A percentile compares a stretch with the other conserved stretches of the same genome.
Conservation (phyloP, 164 flowering plant species). For the Kalanchoe fedtschenkoi region DNA sequence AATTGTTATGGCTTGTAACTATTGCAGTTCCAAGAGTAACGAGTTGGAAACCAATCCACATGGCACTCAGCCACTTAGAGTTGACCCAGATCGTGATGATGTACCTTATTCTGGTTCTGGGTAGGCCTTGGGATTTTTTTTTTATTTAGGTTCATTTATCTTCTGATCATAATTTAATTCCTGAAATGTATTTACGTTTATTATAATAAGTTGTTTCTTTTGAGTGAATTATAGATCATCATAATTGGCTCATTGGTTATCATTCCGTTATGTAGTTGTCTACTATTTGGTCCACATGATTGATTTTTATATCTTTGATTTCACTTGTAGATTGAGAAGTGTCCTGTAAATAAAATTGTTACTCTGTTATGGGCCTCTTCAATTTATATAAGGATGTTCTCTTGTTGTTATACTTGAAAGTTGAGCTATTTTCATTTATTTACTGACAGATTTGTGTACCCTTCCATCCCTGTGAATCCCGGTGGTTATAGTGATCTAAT, state of each 20-base stretch:
- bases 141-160: neutral
- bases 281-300: neutral
- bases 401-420: neutral
- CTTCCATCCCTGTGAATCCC: conserved; percentile 46
- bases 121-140: neutral
- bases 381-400: conserved; percentile 4
- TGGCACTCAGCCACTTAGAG: neutral
- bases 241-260: neutral
- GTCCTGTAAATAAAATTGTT: no score
- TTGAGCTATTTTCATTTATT: conserved; percentile 4
- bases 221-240: neutral
- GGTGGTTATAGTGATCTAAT: conserved; percentile 42
- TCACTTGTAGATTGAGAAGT: no score
- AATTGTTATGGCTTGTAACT: neutral
- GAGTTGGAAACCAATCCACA: neutral
- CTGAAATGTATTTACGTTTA: neutral
- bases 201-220: neutral
- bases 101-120: neutral
- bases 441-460: conserved; percentile 27
- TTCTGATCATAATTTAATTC: neutral
- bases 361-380: neutral
- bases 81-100: neutral
- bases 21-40: neutral
- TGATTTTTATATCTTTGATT: no score
- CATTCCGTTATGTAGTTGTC: neutral